Conservation (phyloP, 768 basidiomycete species). For the Panaeolus papilionaceus region DNA sequence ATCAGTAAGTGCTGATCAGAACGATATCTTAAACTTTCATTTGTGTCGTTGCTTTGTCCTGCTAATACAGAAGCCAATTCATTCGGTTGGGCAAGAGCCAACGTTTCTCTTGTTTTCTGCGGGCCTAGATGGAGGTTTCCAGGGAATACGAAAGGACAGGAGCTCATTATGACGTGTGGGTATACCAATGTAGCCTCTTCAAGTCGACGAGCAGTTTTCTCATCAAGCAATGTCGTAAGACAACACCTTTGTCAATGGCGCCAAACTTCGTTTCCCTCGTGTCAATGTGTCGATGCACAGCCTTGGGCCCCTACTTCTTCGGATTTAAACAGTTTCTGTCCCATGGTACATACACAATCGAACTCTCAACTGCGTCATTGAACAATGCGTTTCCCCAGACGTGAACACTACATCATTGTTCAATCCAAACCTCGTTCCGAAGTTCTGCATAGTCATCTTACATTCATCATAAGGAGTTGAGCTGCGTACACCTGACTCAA, state of each 20-base stretch:
- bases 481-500: not conserved
- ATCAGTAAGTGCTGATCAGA: conserved; percentile 1
- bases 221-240: not conserved
- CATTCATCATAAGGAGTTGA: not conserved
- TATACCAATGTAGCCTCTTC: conserved; percentile 1
- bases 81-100: not conserved
- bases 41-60: conserved; percentile 5
- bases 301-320: not conserved
- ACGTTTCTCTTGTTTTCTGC: not conserved
- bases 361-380: not conserved
- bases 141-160: not conserved
- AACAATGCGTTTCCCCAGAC: not conserved
- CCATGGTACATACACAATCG: not conserved
- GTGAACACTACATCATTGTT: not conserved
- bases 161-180: not conserved
- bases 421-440: not conserved
- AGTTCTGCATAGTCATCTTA: not conserved
- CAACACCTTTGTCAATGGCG: not conserved
- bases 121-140: not conserved
- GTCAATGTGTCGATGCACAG: not conserved
- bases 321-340: conserved; percentile 4
- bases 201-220: not conserved
- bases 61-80: not conserved
- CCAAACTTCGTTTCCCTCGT: not conserved
- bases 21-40: conserved; percentile 11